Evolutionary conservation across 345 rosid genomes (phyloP), one percentile per base, ranked within the genome.

Genomic region (Brassica carinata): DNA sequence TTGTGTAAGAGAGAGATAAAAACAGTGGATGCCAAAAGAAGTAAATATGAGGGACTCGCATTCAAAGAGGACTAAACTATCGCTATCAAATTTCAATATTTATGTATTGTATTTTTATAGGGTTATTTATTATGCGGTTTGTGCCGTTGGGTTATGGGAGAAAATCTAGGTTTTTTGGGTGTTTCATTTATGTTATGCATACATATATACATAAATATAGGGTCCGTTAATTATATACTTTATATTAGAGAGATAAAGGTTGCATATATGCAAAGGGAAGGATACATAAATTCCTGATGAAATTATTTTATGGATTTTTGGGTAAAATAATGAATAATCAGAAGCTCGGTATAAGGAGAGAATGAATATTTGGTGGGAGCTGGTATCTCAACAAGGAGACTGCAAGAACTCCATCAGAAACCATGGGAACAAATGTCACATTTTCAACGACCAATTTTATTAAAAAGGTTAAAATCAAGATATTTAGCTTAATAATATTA

Each of bases 61-160:
- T 67, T 38, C 82, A 90, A 86, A 86, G 89, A 83, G 85, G 87
- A 85, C 86, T 80, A 88, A 83, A 90, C 90, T 80, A 86, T 92
- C 96, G 79, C 88, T 81, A 87, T 92, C 96, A 84, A 66, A 45
- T 72, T 72, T 68, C 74, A 71, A 68, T 38, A 31, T 76, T 38
- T 81, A 71, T 66, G 15, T 43, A 36, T 73, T 11, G 15, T 45
- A 71, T 77, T 61, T 72, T 72, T 61, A 51, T 72, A 73, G 81
- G 72, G 74, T 7, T 72, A 82, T 82, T 77, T 72, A 77, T 77
- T 73, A 82, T 67, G 59, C 48, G 71, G 65, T 77, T 61, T 82
- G 74, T 71, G 81, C 81, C 81, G 78, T 82, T 82, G 78, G 81
- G 77, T 77, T 19, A 67, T 76, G 62, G 58, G 82, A 53, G 84